Evolutionary conservation across 2,329 filamentous ascomycete genomes (phyloP), one percentile per base, ranked within the genome.

Genomic region (Apiospora sp.): DNA sequence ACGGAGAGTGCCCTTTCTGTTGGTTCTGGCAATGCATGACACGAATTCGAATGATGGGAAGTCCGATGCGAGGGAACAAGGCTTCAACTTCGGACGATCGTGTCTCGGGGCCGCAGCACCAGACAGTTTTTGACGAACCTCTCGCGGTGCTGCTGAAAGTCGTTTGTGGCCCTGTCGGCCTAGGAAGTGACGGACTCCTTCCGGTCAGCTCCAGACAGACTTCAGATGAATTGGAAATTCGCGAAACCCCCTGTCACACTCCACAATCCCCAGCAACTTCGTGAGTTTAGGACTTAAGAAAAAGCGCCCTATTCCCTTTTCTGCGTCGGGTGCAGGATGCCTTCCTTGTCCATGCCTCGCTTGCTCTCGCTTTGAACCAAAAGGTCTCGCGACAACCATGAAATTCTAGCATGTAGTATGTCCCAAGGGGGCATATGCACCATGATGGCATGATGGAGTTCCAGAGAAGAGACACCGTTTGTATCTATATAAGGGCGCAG

Each of bases 261-360:
- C 58, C 58, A 64, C 58, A 64, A 64, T 64, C 58, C 34, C 58
- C 58, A 41, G 37, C 54, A 37, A 37, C 54, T 34, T 61, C 30
- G 5, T 49, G 46, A n/a, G 22, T 12, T 22, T 49, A 49, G 46
- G 46, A 49, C 46, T 49, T n/a, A 12, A 27, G 34, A 3, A 22
- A 58, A 64, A 41, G 8, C 34, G 58, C 34, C 58, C 58, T 64
- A 41, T 64, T 34, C 58, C 58, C 58, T 41, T 64, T 64, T 64
- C 58, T 64, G 58, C 22, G 16, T 22, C 4, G 10, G 3, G 58
- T 64, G 58, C 58, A 64, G 30, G 6, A 64, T 24, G 34, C 58
- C 58, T 64, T 64, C 58, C 58, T 64, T 64, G 58, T 64, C 58
- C 58, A 4, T 64, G 58, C 37, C 30, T 61, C 54, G 54, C 54